A percentile compares a stretch with the other conserved stretches of the same genome.
phyloP scores from a whole-genome alignment of 163 green algal species.

The Chlorella variabilis region DNA sequence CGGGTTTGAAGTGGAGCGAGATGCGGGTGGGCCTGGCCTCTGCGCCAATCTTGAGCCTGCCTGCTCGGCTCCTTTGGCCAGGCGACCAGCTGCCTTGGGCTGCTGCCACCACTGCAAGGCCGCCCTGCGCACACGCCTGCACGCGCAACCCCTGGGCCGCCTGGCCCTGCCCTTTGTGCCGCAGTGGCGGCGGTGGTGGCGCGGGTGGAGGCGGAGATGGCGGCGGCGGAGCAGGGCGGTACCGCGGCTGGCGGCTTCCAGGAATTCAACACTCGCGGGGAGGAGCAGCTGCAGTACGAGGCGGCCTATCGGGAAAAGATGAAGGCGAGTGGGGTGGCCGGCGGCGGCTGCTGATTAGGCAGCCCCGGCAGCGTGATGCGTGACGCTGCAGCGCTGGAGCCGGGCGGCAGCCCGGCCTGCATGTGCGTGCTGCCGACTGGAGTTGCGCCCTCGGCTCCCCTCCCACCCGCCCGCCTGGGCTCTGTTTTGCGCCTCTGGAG shows the following conservation, averaged over 20 bases:
- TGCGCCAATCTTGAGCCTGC: background rate
- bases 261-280: conserved; percentile 26
- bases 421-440: too few relatives aligned
- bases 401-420: too few relatives aligned
- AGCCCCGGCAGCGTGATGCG: too few relatives aligned
- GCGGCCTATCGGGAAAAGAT: conserved; percentile 56
- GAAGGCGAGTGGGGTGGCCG: conserved; percentile 60
- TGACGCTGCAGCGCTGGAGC: too few relatives aligned
- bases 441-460: too few relatives aligned
- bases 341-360: conserved; percentile 28
- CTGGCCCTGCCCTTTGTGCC: background rate
- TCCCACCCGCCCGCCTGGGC: too few relatives aligned
- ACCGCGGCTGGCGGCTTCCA: background rate
- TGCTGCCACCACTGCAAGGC: too few relatives aligned
- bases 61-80: background rate
- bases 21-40: conserved; percentile 36
- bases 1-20: conserved; percentile 59
- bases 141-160: too few relatives aligned
- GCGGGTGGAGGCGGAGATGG: background rate
- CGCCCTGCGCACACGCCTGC: too few relatives aligned
- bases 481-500: too few relatives aligned
- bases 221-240: background rate
- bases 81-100: too few relatives aligned
- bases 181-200: conserved; percentile 21
- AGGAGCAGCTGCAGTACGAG: conserved; percentile 50